Evolutionary conservation across 78 protist species (phyloP).

Genomic region (Polysphondylium violaceum): DNA sequence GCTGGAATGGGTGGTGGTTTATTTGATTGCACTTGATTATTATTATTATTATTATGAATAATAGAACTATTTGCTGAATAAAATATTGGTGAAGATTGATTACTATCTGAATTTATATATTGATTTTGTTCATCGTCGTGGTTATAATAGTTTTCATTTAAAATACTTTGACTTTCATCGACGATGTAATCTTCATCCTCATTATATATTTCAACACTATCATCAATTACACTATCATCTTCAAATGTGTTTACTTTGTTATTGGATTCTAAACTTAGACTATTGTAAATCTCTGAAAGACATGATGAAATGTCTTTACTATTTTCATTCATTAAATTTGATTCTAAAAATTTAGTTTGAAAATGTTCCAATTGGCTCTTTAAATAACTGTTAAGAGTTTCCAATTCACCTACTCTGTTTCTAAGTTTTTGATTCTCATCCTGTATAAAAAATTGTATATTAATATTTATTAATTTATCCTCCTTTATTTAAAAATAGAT

Average conservation of each 20-base stretch:
- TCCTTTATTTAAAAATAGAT: no score
- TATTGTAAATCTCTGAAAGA: constrained; percentile 55
- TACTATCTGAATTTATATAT: background rate
- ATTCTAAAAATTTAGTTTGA: constrained; percentile 63
- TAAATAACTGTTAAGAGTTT: constrained; percentile 14
- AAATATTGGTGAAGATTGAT: background rate
- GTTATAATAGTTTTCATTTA: background rate
- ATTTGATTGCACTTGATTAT: background rate
- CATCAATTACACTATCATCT: background rate
- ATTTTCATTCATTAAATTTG: constrained; percentile 34
- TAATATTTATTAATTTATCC: background rate
- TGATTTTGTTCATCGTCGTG: background rate
- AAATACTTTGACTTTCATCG: background rate
- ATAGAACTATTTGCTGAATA: background rate
- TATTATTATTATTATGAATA: no score
- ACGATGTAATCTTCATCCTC: background rate
- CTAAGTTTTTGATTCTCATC: constrained; percentile 25
- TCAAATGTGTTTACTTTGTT: no score
- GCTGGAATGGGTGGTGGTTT: background rate
- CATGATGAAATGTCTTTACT: constrained; percentile 49
- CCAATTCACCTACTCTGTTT: constrained; percentile 44
- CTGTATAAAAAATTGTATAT: background rate
- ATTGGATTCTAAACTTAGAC: constrained; percentile 53
- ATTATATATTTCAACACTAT: background rate
- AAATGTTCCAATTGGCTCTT: constrained; percentile 64